Base-by-base conservation (phyloP, 73 alveolate genomes). In the Paramecium tetraurelia region DNA sequence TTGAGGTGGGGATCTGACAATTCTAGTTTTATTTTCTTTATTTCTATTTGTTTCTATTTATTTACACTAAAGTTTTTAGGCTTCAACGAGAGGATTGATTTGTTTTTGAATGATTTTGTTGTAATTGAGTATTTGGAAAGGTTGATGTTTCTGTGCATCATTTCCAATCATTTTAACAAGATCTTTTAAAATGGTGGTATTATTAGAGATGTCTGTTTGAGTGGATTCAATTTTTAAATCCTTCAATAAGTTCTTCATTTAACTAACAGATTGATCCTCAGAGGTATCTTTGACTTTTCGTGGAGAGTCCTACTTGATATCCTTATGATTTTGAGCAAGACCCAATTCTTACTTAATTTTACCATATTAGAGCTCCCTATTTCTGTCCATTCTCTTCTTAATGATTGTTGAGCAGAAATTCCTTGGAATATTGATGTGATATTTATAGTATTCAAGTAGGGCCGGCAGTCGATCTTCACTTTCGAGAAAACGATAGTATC, bases 141-240 rank as follows among this genome's bases (percentile, higher is more conserved):
- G 90, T 35, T 31, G 5, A 7, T 75, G 46, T 22, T 80, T 80
- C 11, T 21, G 20, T 21, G 12, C n/a, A 22, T 21, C 12, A 7
- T 80, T 41, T 38, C 57, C 57, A 44, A 80, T 80, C 75, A 80
- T 44, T 43, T 80, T 41, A 43, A 80, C 72, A 18, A 80, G 75
- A 80, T 80, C 90, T 35, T 80, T 80, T 10, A 80, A 72, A 44
- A 80, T 46, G 16, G 90, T 80, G 10, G 77, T 20, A 35, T 80
- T 80, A 18, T 27, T 80, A 18, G 76, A 44, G 14, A 80, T 44
- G 24, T 80, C 76, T 14, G 90, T 33, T 80, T 80, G 48, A 18
- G 90, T 80, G 10, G 76, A 44, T 80, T 80, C 90, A 22, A 80
- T 41, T 80, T 80, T 80, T 5, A 80, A 35, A 24, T 80, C 90